A percentile compares a stretch with the other conserved stretches of the same genome.
Conservation (phyloP, 345 rosid genomes). For the Citrus cavaleriei region DNA sequence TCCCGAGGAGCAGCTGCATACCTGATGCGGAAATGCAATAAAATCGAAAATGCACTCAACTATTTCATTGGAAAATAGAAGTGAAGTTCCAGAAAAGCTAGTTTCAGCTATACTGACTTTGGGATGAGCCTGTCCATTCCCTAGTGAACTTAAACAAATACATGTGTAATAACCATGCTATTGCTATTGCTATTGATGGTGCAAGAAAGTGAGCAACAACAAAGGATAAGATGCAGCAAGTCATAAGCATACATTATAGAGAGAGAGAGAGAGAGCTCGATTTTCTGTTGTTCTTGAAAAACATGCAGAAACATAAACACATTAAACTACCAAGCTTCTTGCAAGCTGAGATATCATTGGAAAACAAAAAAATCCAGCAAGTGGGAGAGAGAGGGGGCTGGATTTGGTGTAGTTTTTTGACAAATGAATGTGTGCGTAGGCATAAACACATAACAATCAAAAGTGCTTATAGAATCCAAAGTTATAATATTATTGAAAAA, state of each 20-base stretch:
- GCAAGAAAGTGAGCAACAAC: background rate
- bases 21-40: slow-evolving; percentile 29
- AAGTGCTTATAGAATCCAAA: background rate
- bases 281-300: background rate
- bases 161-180: no score
- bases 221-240: background rate
- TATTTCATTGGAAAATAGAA: background rate
- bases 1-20: slow-evolving; percentile 95
- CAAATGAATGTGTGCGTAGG: background rate
- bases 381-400: background rate
- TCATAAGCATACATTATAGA: background rate
- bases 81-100: background rate
- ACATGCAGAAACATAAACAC: background rate
- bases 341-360: background rate
- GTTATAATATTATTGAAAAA: background rate
- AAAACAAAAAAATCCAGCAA: background rate
- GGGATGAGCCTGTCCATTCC: background rate
- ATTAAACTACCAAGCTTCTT: background rate
- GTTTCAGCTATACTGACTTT: background rate
- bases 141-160: background rate
- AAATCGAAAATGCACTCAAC: background rate
- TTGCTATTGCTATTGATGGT: no score
- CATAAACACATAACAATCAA: background rate
- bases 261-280: background rate
- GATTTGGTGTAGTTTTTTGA: background rate